Evolutionary conservation across 306 rosid species (phyloP).

Genomic region (Vigna trinervia): DNA sequence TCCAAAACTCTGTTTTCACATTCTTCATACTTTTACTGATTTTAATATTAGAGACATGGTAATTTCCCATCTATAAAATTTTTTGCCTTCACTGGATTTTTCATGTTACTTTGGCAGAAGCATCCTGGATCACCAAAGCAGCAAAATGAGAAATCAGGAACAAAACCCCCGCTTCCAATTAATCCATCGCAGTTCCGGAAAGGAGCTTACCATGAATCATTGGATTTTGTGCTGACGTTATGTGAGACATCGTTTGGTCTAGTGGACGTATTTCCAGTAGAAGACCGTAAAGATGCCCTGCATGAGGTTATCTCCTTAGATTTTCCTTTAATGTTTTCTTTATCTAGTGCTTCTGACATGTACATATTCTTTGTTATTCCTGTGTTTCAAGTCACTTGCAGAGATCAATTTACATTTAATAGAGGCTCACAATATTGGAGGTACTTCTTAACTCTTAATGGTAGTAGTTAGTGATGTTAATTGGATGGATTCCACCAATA

Average conservation of each 20-base stretch:
- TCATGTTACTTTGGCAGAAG: conserved; percentile 62
- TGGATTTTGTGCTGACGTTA: conserved; percentile 86
- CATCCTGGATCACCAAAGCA: conserved; percentile 73
- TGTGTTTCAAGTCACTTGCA: conserved; percentile 74
- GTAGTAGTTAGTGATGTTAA: conserved; percentile 37
- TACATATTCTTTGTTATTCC: conserved; percentile 39
- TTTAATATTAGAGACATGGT: conserved; percentile 22
- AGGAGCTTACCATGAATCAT: conserved; percentile 86
- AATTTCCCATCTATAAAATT: conserved; percentile 16
- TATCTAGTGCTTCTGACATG: conserved; percentile 42
- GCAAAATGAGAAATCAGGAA: conserved; percentile 65
- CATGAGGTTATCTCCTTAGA: conserved; percentile 69
- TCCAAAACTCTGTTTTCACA: conserved; percentile 34
- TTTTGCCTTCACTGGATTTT: conserved; percentile 37
- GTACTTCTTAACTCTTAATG: conserved; percentile 52
- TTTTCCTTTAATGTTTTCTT: conserved; percentile 44
- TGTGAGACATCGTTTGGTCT: conserved; percentile 93
- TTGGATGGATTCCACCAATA: conserved; percentile 31
- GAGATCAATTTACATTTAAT: conserved; percentile 77
- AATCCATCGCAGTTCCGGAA: conserved; percentile 71
- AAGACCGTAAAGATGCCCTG: conserved; percentile 89
- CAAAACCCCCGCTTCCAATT: conserved; percentile 87
- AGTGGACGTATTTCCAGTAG: conserved; percentile 94
- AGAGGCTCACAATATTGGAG: conserved; percentile 81
- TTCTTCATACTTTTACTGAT: conserved; percentile 32